A percentile compares a stretch with the other conserved stretches of the same genome.
Evolutionary conservation across 2,329 filamentous ascomycete species (phyloP).

Genomic region (Hypoxylon sp.): DNA sequence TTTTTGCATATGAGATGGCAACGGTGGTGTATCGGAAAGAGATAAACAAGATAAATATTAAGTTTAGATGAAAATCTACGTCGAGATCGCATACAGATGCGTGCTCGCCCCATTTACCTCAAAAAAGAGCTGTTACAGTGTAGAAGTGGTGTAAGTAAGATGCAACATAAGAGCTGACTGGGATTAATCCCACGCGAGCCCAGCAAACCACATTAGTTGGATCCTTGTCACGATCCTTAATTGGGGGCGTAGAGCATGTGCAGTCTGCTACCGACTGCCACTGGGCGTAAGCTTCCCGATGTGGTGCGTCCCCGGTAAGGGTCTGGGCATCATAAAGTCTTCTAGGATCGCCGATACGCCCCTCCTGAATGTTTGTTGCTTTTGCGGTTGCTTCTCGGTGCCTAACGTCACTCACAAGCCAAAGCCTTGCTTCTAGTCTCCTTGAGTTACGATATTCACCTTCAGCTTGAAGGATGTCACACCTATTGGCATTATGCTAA

Average conservation of each 20-base stretch:
- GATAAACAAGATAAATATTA: neutral
- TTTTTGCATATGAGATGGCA: neutral
- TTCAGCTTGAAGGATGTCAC: neutral
- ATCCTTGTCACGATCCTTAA: constrained; percentile 41
- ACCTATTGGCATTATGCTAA: neutral
- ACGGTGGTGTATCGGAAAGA: neutral
- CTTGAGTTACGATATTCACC: neutral
- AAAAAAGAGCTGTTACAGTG: neutral
- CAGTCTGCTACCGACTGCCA: constrained; percentile 33
- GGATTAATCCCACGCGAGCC: constrained; percentile 43
- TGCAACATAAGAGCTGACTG: constrained; percentile 41
- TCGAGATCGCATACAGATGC: constrained; percentile 17
- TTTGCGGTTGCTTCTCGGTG: neutral
- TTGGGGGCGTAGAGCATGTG: constrained; percentile 33
- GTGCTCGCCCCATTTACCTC: constrained; percentile 13
- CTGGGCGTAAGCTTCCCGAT: constrained; percentile 22
- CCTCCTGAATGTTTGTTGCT: neutral
- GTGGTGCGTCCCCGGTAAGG: constrained; percentile 16
- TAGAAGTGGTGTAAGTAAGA: constrained; percentile 34
- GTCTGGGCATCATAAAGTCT: constrained; percentile 18
- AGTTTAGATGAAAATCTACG: constrained; percentile 7
- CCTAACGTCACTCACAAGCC: neutral
- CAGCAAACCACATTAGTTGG: constrained; percentile 32
- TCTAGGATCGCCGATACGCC: constrained; percentile 4
- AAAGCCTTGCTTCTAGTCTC: neutral